Base-by-base conservation (phyloP, 1,139 yeast genomes). In the Suhomyces bolitotheri region DNA sequence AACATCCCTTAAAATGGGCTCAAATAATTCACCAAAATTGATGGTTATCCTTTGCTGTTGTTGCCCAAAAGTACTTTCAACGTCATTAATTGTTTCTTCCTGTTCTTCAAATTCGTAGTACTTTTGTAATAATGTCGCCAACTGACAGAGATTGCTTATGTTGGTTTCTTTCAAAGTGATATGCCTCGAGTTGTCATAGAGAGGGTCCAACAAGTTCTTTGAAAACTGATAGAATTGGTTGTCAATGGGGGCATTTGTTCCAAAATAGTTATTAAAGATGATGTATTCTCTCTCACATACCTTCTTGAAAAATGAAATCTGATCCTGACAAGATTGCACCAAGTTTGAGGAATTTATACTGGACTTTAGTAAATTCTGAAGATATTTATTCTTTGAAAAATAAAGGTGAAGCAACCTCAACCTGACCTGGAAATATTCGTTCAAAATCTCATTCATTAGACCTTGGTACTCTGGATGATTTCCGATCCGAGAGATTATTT, bases 1-100 rank as follows among this genome's bases (percentile, higher is more conserved):
- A 1, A 82, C 78, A 49, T 86, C 96, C 40, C 79, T 78, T 16
- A 85, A 59, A 9, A 89, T 73, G 0, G 95, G 89, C 41, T 76
- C 78, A 47, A 86, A 82, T 5, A 87, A 63, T 28, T 68, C 70
- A 9, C 82, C 85, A 41, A 73, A 72, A 43, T 78, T 71, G 12
- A 78, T 60, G n/a, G 28, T 15, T 10, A 31, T 44, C 8, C 8
- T 17, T 17, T 35, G 35, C 16, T 34, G 34, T 19, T n/a, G 9
- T 3, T 28, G 22, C 10, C 33, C 33, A 8, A 29, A 25, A 7
- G 16, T 7, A 16, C 38, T 44, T n/a, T 34, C 31, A 11, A 27
- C 9, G 20, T 41, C 45, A 9, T 16, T 19, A 13, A 32, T 16
- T 7, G 27, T 14, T 14, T 30, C 34, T 8, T 61, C 68, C 20